These are phyloP conservation scores for Apiospora kogelbergensis DNA, from an alignment of 2,329 filamentous ascomycete species.

Conservation along the genomic window DNA sequence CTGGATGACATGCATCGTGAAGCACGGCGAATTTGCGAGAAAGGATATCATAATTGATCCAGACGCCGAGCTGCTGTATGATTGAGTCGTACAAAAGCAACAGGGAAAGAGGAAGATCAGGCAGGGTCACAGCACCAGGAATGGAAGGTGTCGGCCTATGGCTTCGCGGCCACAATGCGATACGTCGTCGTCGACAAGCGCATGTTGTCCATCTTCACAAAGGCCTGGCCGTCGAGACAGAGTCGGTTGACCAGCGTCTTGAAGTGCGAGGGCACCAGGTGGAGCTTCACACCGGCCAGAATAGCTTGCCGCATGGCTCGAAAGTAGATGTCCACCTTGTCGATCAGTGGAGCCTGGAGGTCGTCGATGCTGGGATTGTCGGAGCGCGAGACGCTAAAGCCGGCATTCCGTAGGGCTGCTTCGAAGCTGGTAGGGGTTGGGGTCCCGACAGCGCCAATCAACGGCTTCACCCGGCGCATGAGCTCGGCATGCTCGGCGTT, in stretches of 20 bases:
- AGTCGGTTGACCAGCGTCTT: slow-evolving; percentile 53
- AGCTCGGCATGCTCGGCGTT: slow-evolving; percentile 48
- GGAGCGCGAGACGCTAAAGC: slow-evolving; percentile 46
- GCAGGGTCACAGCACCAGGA: too few relatives aligned
- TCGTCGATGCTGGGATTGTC: slow-evolving; percentile 53
- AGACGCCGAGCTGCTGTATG: slow-evolving; percentile 1
- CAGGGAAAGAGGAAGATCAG: not conserved
- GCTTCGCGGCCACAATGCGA: slow-evolving; percentile 51
- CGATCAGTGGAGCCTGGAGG: slow-evolving; percentile 51
- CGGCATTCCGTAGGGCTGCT: slow-evolving; percentile 43
- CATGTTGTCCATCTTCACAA: slow-evolving; percentile 56
- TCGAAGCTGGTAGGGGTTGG: slow-evolving; percentile 49
- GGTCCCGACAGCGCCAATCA: slow-evolving; percentile 55
- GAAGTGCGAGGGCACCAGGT: slow-evolving; percentile 49
- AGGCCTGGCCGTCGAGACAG: slow-evolving; percentile 53
- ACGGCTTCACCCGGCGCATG: slow-evolving; percentile 54
- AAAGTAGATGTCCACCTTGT: slow-evolving; percentile 55
- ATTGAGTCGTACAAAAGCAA: not conserved
- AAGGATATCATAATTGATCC: not conserved
- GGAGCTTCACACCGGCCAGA: slow-evolving; percentile 46
- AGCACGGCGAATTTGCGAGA: not conserved
- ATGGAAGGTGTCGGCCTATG: slow-evolving; percentile 14
- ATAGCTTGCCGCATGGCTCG: slow-evolving; percentile 49
- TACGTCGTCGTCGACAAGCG: slow-evolving; percentile 52
- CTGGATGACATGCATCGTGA: not conserved